Evolutionary conservation across 163 green algal genomes (phyloP), one percentile per base, ranked within the genome.

Genomic region (Scenedesmus sp.): DNA sequence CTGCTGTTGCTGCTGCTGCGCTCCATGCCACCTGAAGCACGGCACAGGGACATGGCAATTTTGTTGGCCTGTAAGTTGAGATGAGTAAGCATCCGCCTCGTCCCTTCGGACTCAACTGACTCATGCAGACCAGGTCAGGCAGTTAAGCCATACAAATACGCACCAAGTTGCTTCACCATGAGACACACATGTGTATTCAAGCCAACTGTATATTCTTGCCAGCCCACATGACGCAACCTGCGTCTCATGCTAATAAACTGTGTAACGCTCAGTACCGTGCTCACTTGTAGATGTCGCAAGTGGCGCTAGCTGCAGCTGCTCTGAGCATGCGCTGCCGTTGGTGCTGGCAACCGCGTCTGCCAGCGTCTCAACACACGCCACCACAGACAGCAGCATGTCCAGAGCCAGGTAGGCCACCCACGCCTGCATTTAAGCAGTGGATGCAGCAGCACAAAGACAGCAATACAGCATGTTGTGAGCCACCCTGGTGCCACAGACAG

Each of bases 381-480:
- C 95, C 15, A 96, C 87, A 0, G 67, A 91, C 76, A 98, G 91
- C 74, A 97, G 67, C 13, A 94, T 88, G 86, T 98, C 96, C 13
- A 98, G 90, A 15, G 94, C 94, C 34, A 97, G 92, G 92, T 96
- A 97, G 23, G 84, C 86, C n/a, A 97, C 88, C 85, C 94, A 97
- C 1, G 82, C 82, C 85, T 93, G 67, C 82, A 82, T 94, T 16
- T 26, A 26, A 26, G 86, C 73, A 76, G 90, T 67, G 56, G 79
- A 26, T 26, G 26, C 26, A 26, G 26, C 26, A 26, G 26, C 26
- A 26, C 26, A 26, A 26, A 26, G 26, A 26, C 26, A 26, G 26
- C 26, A 26, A 26, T 26, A 26, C 26, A 26, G 26, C 26, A 26
- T 26, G 26, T 26, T 26, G 26, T 26, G 26, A 26, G 26, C 26